These are phyloP conservation scores for Aspergillus udagawae DNA, from an alignment of 2,329 filamentous ascomycete genomes.

Conservation along the genomic window DNA sequence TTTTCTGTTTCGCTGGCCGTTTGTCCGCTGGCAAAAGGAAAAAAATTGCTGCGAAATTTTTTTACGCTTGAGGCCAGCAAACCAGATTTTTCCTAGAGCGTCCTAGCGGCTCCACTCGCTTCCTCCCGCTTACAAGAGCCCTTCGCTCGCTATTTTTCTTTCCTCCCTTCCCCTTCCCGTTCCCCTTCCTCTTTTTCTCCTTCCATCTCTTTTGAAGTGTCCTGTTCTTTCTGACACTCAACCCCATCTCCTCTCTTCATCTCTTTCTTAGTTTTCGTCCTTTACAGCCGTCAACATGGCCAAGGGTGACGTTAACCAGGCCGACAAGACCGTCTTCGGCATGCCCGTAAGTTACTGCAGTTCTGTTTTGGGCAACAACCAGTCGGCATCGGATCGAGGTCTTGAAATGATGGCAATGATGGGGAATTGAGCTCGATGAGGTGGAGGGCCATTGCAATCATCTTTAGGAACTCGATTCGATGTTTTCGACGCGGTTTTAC, in stretches of 20 bases:
- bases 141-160: conserved; percentile 33
- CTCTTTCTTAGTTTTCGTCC: conserved; percentile 37
- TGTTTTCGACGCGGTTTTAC: background rate
- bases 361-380: conserved; percentile 11
- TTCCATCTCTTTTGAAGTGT: conserved; percentile 29
- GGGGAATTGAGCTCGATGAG: background rate
- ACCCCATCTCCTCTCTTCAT: conserved; percentile 35
- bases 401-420: conserved; percentile 1
- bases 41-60: background rate
- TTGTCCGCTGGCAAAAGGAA: conserved; percentile 1
- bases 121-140: conserved; percentile 36
- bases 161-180: conserved; percentile 34
- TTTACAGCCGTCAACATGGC: conserved; percentile 44
- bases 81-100: conserved; percentile 11
- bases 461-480: background rate
- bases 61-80: conserved; percentile 6
- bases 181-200: conserved; percentile 45
- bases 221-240: conserved; percentile 30
- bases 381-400: conserved; percentile 7
- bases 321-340: conserved; percentile 53
- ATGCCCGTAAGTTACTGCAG: conserved; percentile 42
- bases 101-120: conserved; percentile 31
- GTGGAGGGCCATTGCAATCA: background rate
- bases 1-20: conserved; percentile 1
- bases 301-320: conserved; percentile 47